phyloP scores from a whole-genome alignment of 805 yeast genomes.

The Sugiyamaella valdiviana region DNA sequence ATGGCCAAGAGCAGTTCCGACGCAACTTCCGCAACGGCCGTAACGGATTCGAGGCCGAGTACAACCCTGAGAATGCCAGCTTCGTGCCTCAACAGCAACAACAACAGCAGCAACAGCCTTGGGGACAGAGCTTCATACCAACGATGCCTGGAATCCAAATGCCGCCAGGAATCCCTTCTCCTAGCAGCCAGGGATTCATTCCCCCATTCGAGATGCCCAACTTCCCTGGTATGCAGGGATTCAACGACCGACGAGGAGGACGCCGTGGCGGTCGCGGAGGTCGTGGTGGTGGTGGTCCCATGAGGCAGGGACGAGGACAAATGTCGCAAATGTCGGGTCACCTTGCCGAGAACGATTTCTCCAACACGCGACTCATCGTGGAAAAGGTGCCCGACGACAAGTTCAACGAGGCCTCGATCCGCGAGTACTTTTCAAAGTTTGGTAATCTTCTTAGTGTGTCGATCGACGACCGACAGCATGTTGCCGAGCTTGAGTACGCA shows the following conservation, averaged over 20 bases:
- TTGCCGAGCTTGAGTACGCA: constrained; percentile 38
- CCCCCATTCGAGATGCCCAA: constrained; percentile 12
- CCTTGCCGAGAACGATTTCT: constrained; percentile 25
- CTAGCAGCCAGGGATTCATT: constrained; percentile 21
- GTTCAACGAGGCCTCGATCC: constrained; percentile 31
- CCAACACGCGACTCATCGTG: constrained; percentile 34
- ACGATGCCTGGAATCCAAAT: constrained; percentile 1
- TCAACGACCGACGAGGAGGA: constrained; percentile 13
- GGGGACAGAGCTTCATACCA: constrained; percentile 1
- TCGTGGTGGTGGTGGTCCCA: constrained; percentile 3
- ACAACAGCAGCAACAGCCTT: constrained; percentile 6
- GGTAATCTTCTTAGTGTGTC: constrained; percentile 34
- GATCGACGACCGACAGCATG: constrained; percentile 25
- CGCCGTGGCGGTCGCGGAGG: constrained; percentile 13
- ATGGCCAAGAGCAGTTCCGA: constrained; percentile 28
- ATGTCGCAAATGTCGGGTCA: constrained; percentile 14
- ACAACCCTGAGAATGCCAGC: background rate
- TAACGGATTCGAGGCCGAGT: background rate
- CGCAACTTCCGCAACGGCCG: constrained; percentile 21
- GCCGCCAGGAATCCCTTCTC: constrained; percentile 16
- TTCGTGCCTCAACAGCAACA: constrained; percentile 5
- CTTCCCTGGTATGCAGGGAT: background rate
- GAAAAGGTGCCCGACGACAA: constrained; percentile 41
- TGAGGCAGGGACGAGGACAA: constrained; percentile 7
- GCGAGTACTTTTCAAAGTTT: constrained; percentile 37